phyloP scores from a whole-genome alignment of 257 asterid species.

The Petunia axillaris region DNA sequence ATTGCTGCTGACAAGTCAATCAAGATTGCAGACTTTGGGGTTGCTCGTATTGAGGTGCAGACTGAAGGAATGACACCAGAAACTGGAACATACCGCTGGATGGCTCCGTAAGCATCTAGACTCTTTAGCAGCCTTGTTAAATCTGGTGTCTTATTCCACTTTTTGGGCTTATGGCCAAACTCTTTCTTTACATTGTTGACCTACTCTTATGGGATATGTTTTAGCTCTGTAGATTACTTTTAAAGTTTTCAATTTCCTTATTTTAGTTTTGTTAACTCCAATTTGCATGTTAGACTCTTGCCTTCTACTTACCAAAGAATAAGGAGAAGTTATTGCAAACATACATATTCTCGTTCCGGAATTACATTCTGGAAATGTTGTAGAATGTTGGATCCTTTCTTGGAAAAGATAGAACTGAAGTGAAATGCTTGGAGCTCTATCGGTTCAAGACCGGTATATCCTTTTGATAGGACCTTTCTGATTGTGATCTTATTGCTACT shows the following conservation, averaged over 20 bases:
- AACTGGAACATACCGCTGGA: constrained; percentile 99
- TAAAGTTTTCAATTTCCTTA: not conserved
- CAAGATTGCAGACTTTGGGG: constrained; percentile 97
- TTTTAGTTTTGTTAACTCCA: not conserved
- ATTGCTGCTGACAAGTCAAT: constrained; percentile 92
- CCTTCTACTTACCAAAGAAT: not conserved
- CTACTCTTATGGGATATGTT: not conserved
- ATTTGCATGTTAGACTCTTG: not conserved
- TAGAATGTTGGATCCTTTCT: not conserved
- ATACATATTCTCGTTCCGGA: not conserved
- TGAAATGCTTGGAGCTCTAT: not conserved
- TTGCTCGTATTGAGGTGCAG: constrained; percentile 96
- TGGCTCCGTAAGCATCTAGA: constrained; percentile 92
- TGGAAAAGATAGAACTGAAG: not conserved
- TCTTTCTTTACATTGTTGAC: not conserved
- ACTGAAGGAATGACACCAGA: constrained; percentile 99
- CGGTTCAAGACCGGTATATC: not conserved
- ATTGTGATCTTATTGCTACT: not conserved
- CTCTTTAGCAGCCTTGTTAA: constrained; percentile 3
- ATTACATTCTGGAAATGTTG: not conserved
- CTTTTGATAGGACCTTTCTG: constrained; percentile 1
- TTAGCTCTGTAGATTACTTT: not conserved
- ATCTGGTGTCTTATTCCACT: constrained; percentile 16
- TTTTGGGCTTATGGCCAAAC: not conserved
- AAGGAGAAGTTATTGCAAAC: not conserved